A percentile compares a stretch with the other conserved stretches of the same genome.
Conservation (phyloP, 1,139 yeast genomes). For the Pneumocystis sp. region DNA sequence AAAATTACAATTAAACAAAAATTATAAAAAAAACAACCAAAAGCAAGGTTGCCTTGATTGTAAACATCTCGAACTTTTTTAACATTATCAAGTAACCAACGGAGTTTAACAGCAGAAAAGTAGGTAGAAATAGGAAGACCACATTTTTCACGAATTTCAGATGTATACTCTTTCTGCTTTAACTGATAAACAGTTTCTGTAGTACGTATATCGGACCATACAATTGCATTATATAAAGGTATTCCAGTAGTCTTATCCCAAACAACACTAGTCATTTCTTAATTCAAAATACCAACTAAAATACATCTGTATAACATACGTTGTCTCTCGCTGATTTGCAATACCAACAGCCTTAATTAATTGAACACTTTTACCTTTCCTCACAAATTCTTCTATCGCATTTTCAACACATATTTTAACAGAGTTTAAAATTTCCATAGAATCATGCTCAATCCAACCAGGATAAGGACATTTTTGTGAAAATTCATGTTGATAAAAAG, state of each 20-base stretch:
- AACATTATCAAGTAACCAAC: conserved; percentile 79
- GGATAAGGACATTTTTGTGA: conserved; percentile 28
- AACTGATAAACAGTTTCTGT: conserved; percentile 54
- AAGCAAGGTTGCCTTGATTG: conserved; percentile 64
- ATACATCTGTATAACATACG: neutral
- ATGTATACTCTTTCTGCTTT: conserved; percentile 45
- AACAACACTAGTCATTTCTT: conserved; percentile 87
- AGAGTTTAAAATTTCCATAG: conserved; percentile 66
- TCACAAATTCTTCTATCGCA: conserved; percentile 23
- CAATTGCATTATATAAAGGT: conserved; percentile 77
- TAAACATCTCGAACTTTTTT: conserved; percentile 54
- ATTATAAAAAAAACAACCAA: conserved; percentile 20
- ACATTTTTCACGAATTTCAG: conserved; percentile 47
- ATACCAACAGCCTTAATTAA: conserved; percentile 29
- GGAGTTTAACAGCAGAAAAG: conserved; percentile 78
- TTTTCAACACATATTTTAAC: conserved; percentile 32
- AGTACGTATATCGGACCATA: conserved; percentile 93
- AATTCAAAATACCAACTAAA: conserved; percentile 61
- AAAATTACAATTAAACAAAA: neutral
- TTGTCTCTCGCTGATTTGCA: neutral
- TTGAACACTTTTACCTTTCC: conserved; percentile 20
- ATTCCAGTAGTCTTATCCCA: conserved; percentile 78
- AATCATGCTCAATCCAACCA: conserved; percentile 88
- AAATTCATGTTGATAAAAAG: conserved; percentile 77
- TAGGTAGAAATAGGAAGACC: conserved; percentile 86